Conservation (phyloP, 225 moss, liverwort and hornwort genomes). For the Takakia lepidozioides region DNA sequence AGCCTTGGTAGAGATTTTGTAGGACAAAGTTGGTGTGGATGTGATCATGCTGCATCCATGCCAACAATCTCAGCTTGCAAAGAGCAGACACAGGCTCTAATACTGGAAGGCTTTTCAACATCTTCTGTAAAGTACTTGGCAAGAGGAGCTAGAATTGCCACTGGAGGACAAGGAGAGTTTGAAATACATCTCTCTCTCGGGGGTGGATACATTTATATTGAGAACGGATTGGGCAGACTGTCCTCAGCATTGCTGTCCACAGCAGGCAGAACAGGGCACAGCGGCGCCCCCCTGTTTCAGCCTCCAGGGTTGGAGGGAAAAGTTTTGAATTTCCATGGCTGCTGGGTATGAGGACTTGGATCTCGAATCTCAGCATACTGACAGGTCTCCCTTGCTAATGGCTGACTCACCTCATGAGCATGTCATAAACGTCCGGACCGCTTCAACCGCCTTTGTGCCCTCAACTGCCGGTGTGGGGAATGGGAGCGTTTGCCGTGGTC, state of each 20-base stretch:
- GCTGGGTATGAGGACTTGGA: constrained; percentile 46
- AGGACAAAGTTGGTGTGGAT: too few species aligned
- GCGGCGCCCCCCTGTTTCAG: constrained; percentile 5
- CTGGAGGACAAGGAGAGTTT: neutral
- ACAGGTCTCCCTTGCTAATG: constrained; percentile 59
- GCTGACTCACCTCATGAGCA: constrained; percentile 42
- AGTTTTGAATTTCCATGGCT: constrained; percentile 49
- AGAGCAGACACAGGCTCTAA: neutral
- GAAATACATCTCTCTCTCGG: neutral
- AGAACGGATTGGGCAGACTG: neutral
- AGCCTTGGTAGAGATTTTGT: too few species aligned
- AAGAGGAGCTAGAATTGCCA: neutral
- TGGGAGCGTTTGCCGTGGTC: constrained; percentile 9
- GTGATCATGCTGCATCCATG: constrained; percentile 5
- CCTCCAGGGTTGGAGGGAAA: constrained; percentile 28
- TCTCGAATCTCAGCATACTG: constrained; percentile 52
- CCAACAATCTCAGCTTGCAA: constrained; percentile 2
- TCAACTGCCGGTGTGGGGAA: constrained; percentile 21
- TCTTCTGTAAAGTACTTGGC: neutral
- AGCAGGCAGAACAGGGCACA: constrained; percentile 18
- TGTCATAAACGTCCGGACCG: constrained; percentile 37
- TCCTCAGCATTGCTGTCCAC: neutral
- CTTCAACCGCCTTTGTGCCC: constrained; percentile 9
- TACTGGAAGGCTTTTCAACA: neutral
- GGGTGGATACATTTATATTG: neutral